These are phyloP conservation scores for Glycine latifolia DNA, from an alignment of 306 rosid genomes.

Conservation along the genomic window DNA sequence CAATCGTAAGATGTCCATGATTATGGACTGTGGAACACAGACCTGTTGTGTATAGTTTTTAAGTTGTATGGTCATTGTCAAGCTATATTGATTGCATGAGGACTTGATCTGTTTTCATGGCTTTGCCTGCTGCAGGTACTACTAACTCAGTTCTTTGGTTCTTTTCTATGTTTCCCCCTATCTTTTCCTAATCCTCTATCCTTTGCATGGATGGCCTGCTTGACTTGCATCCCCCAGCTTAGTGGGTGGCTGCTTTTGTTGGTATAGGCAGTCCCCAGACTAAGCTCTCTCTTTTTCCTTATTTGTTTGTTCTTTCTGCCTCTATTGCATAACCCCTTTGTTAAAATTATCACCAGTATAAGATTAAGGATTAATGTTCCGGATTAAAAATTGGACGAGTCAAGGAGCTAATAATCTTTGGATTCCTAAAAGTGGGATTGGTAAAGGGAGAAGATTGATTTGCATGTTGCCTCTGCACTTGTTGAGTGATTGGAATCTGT, in stretches of 20 bases:
- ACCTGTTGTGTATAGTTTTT: neutral
- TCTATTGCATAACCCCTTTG: neutral
- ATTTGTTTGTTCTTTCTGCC: neutral
- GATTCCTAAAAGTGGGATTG: conserved; percentile 11
- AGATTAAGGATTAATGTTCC: conserved; percentile 21
- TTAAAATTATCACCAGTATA: neutral
- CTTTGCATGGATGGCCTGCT: conserved; percentile 1
- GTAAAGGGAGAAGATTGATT: conserved; percentile 10
- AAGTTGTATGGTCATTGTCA: neutral
- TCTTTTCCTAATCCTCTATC: neutral
- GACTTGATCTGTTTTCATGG: conserved; percentile 12
- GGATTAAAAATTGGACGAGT: neutral
- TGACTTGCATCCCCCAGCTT: neutral
- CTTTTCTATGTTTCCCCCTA: neutral
- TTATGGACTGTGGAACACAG: neutral
- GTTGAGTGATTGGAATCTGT: conserved; percentile 18
- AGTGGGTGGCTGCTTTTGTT: neutral
- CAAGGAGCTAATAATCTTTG: neutral
- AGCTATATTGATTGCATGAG: conserved; percentile 1
- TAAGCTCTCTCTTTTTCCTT: neutral
- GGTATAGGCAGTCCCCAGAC: neutral
- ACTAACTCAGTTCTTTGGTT: neutral
- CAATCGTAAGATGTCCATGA: conserved; percentile 7
- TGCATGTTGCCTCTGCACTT: neutral
- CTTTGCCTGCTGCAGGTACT: neutral